Evolutionary conservation across 164 flowering plant species (phyloP).

Genomic region (Liriodendron chinense): DNA sequence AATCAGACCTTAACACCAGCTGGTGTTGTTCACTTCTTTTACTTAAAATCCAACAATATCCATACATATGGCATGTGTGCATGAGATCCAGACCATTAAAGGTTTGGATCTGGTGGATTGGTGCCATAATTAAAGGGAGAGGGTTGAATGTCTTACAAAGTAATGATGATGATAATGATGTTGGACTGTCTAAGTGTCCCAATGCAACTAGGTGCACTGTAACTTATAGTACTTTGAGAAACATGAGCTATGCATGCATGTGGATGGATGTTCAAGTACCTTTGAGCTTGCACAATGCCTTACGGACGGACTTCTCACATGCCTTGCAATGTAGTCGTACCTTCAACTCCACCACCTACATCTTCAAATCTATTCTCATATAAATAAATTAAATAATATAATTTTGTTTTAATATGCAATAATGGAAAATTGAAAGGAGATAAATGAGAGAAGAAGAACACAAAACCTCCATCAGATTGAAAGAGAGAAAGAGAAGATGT

Average conservation of each 20-base stretch:
- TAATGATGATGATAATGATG: too few relatives aligned
- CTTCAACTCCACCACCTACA: constrained; percentile 12
- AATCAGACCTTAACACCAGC: too few relatives aligned
- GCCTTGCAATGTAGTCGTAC: constrained; percentile 26
- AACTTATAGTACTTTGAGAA: neutral
- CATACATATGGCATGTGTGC: too few relatives aligned
- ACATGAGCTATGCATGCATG: neutral
- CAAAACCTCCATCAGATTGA: neutral
- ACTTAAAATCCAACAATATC: too few relatives aligned
- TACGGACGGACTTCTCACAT: constrained; percentile 30
- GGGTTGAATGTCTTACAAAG: too few relatives aligned
- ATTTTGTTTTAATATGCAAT: neutral
- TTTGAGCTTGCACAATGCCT: constrained; percentile 21
- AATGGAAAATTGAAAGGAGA: neutral
- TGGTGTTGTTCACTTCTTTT: too few relatives aligned
- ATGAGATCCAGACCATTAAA: too few relatives aligned
- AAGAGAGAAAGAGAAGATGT: neutral
- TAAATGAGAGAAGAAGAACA: neutral
- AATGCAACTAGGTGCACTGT: neutral
- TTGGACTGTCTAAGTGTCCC: too few relatives aligned
- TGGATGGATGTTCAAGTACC: constrained; percentile 9
- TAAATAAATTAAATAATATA: too few relatives aligned
- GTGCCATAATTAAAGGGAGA: too few relatives aligned
- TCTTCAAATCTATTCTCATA: neutral
- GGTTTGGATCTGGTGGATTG: too few relatives aligned